phyloP scores from a whole-genome alignment of 768 basidiomycete species.

The Boletus edulis region DNA sequence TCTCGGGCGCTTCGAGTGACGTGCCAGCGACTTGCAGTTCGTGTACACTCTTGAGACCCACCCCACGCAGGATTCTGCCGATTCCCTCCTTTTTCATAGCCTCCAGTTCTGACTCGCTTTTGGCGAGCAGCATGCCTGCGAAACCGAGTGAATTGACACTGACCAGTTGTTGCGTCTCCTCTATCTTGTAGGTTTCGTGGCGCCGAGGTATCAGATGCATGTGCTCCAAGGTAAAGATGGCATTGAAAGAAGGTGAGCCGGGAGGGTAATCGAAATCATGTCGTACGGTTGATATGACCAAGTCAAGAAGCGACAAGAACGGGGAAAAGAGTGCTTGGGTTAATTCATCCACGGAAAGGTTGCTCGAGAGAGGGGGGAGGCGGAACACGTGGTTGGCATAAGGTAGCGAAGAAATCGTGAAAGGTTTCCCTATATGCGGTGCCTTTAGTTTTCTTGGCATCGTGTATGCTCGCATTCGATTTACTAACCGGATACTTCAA shows the following conservation, averaged over 20 bases:
- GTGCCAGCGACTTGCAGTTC: slow-evolving; percentile 59
- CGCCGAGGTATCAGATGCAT: slow-evolving; percentile 82
- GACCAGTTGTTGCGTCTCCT: slow-evolving; percentile 53
- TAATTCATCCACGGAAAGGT: slow-evolving; percentile 39
- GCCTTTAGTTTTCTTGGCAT: slow-evolving; percentile 1
- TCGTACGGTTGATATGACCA: slow-evolving; percentile 70
- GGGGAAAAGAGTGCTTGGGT: slow-evolving; percentile 52
- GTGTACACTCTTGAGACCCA: slow-evolving; percentile 66
- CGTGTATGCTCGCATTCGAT: neutral
- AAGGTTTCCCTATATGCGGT: slow-evolving; percentile 58
- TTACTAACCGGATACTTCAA: slow-evolving; percentile 43
- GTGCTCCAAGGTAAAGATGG: slow-evolving; percentile 78
- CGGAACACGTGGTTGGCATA: slow-evolving; percentile 83
- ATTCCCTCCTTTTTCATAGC: slow-evolving; percentile 64
- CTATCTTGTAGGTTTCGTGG: slow-evolving; percentile 54
- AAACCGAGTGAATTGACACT: slow-evolving; percentile 87
- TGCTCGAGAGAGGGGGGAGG: slow-evolving; percentile 24
- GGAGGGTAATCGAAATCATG: slow-evolving; percentile 60
- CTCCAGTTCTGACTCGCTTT: slow-evolving; percentile 74
- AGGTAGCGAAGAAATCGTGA: slow-evolving; percentile 61
- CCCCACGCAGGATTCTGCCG: slow-evolving; percentile 57
- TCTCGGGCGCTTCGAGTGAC: slow-evolving; percentile 34
- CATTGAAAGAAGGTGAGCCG: slow-evolving; percentile 78
- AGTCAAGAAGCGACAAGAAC: slow-evolving; percentile 74
- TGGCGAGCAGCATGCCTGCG: slow-evolving; percentile 86